Evolutionary conservation across 2,329 filamentous ascomycete species (phyloP).

Genomic region (Trichoderma koningii): DNA sequence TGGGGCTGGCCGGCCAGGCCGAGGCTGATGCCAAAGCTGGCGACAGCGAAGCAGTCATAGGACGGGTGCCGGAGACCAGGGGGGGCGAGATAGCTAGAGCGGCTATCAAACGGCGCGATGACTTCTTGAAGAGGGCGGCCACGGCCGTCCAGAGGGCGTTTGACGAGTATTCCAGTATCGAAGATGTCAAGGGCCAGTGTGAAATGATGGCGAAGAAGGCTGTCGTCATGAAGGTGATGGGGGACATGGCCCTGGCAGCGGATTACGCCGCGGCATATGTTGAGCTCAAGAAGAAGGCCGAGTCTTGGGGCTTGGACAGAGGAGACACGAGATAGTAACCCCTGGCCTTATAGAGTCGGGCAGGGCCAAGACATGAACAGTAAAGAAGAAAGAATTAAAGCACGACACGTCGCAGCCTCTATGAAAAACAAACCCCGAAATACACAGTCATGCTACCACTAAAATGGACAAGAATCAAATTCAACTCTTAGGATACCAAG

Average conservation of each 20-base stretch:
- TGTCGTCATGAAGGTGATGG: constrained; percentile 69
- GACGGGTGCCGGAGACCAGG: not conserved
- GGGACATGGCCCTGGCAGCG: constrained; percentile 64
- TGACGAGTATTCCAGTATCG: constrained; percentile 64
- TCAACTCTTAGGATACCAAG: not conserved
- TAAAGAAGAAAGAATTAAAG: not conserved
- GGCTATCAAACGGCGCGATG: constrained; percentile 45
- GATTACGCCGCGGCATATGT: constrained; percentile 68
- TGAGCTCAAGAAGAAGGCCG: constrained; percentile 51
- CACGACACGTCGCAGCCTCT: not conserved
- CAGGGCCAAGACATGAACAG: not conserved
- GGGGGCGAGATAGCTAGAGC: not conserved
- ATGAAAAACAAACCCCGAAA: not conserved
- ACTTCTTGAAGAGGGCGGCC: constrained; percentile 60
- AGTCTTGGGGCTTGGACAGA: constrained; percentile 36
- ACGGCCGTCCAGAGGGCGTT: constrained; percentile 65
- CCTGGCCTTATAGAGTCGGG: not conserved
- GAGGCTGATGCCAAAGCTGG: not conserved
- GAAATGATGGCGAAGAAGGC: constrained; percentile 83
- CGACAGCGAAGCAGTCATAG: not conserved
- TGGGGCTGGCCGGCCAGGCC: constrained; percentile 68
- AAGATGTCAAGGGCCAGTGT: constrained; percentile 68
- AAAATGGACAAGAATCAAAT: not conserved
- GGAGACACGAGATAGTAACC: not conserved
- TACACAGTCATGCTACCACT: not conserved